Evolutionary conservation across 306 rosid genomes (phyloP).

Genomic region (Castanea mollissima): DNA sequence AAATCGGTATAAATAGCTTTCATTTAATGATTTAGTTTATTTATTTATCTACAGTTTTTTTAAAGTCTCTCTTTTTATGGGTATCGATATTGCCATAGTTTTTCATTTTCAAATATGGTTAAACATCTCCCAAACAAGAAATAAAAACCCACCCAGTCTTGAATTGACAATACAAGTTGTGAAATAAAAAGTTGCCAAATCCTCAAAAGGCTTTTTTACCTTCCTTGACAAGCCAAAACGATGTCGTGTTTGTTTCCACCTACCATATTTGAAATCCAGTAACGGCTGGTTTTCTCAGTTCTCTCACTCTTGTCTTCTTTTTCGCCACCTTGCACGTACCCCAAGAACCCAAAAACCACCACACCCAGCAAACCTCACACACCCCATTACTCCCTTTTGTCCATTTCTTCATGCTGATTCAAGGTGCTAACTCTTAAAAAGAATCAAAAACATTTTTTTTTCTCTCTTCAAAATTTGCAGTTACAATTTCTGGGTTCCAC

Average conservation of each 20-base stretch:
- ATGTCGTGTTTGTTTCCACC: not conserved
- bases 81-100: too few relatives aligned
- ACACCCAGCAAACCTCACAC: not conserved
- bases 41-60: too few relatives aligned
- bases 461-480: not conserved
- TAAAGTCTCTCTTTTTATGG: too few relatives aligned
- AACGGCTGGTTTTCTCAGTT: not conserved
- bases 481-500: constrained; percentile 1
- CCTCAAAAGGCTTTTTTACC: too few relatives aligned
- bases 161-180: too few relatives aligned
- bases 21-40: too few relatives aligned
- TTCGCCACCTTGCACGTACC: not conserved
- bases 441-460: not conserved
- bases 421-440: not conserved
- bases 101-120: too few relatives aligned
- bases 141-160: too few relatives aligned
- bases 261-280: not conserved
- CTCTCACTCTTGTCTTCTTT: not conserved
- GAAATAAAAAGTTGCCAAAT: too few relatives aligned
- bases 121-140: too few relatives aligned
- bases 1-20: too few relatives aligned
- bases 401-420: not conserved
- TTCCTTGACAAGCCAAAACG: not conserved
- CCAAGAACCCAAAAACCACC: not conserved
- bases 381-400: not conserved